Base-by-base conservation (phyloP, 73 alveolate species). In the Tetrahymena borealis region DNA sequence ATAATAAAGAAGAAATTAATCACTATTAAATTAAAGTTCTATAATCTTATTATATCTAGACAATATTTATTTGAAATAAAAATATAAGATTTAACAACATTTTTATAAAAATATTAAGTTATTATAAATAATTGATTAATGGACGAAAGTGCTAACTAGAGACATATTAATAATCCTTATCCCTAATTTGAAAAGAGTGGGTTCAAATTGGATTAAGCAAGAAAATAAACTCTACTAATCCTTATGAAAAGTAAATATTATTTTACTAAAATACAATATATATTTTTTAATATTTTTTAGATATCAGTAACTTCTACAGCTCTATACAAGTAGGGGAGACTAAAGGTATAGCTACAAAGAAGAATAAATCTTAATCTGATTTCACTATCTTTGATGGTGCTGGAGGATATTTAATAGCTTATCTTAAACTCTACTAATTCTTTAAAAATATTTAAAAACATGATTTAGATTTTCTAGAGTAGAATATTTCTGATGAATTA, bases 311-410 rank as follows among this genome's bases (percentile, higher is more conserved):
- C 1, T 93, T 93, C 79, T 79, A 90, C 77, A 39, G 11, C 20
- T 38, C 78, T 85, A 91, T 93, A 6, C 42, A 78, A 36, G 15
- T 85, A 18, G 95, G 95, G 32, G 90, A 92, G 35, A 32, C 32
- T 13, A 93, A 40, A 38, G 93, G 78, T 28, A 33, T 38, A 39
- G 90, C 93, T 33, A 79, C 95, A 16, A 32, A 1, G 7, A 24
- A 7, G n/a, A 38, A 38, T 4, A 20, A 85, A 8, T 60, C 91
- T 32, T 60, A 43, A 15, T 32, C 1, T 16, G 90, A 79, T 32
- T 39, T 78, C 2, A n/a, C 41, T 39, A 28, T 93, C n/a, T 93
- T 93, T 90, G 39, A 60, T 85, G 95, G 95, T 32, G 60, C 95
- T 16, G 93, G 90, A n/a, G 93, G 95, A 9, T 93, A 93, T 85